Evolutionary conservation across 192 early-diverging fungal genomes (phyloP), one percentile per base, ranked within the genome.

Genomic region (Diversispora eburnea): DNA sequence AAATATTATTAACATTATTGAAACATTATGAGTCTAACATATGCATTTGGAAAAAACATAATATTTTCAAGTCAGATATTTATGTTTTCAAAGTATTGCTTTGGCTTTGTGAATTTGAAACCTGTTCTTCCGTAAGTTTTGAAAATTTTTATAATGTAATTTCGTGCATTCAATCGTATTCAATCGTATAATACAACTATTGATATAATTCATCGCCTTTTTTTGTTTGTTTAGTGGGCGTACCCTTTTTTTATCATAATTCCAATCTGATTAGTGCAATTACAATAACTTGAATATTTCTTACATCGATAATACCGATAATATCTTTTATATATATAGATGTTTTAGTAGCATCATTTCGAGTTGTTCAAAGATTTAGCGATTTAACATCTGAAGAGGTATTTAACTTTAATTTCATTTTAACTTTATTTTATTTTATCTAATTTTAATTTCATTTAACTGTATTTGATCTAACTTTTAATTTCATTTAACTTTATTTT

Each of bases 101-200:
- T 91, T 45, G 95, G 90, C 0, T 77, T 98, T 10, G 95, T 97
- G 63, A 97, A 97, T 77, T 84, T 94, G n/a, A 97, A 97, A 78
- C 95, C 97, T 15, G 88, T 94, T 55, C 85, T 88, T 0, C 91
- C 91, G 89, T 91, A 82, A 85, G 57, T 51, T 33, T 33, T 33
- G 25, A 33, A 33, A 33, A 33, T 1, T 33, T 33, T 33, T 33
- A 33, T 33, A 33, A 1, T 33, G 25, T 33, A 33, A 33, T 1
- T 33, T 33, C n/a, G 2, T 33, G 25, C 25, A 33, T 33, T 33
- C 25, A 33, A 33, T 33, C 25, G 2, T 33, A 33, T 33, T 33
- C 25, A 33, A 33, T 33, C 25, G 2, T 33, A 33, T 33, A 33
- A 33, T 33, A 33, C 25, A 54, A 45, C 17, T 47, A 43, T 25